These are phyloP conservation scores for Penicillium cinerascens DNA, from an alignment of 495 filamentous ascomycete species.

Conservation along the genomic window DNA sequence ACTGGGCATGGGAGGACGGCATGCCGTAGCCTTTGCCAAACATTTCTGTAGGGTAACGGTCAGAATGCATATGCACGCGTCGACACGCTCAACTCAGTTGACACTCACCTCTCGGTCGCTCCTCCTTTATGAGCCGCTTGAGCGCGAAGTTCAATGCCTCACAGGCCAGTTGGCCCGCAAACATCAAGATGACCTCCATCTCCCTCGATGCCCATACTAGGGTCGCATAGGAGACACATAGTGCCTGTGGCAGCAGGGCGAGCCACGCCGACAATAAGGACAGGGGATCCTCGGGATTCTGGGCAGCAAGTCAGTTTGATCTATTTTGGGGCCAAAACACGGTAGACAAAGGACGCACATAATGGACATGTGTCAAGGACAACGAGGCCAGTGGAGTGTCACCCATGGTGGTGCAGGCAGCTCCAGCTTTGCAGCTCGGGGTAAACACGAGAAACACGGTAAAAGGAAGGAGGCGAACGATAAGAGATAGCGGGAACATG, in stretches of 20 bases:
- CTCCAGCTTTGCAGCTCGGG: not conserved
- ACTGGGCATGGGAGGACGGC: slow-evolving; percentile 98
- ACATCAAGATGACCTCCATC: slow-evolving; percentile 85
- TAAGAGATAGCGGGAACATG: slow-evolving; percentile 25
- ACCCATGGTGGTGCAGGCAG: slow-evolving; percentile 42
- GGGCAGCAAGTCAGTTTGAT: slow-evolving; percentile 16
- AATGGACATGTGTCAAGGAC: slow-evolving; percentile 93
- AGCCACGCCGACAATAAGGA: slow-evolving; percentile 90
- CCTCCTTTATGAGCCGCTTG: slow-evolving; percentile 88
- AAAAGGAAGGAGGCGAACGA: not conserved
- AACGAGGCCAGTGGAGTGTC: slow-evolving; percentile 79
- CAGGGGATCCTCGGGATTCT: slow-evolving; percentile 84
- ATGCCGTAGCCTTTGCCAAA: slow-evolving; percentile 95
- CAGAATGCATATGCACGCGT: not conserved
- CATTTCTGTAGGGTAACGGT: slow-evolving; percentile 52
- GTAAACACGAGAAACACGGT: not conserved
- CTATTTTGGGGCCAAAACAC: not conserved
- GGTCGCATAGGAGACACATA: slow-evolving; percentile 85
- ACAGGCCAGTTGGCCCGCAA: slow-evolving; percentile 86
- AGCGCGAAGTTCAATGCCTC: slow-evolving; percentile 89
- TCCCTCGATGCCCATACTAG: slow-evolving; percentile 88
- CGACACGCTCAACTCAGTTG: not conserved
- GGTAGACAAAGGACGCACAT: slow-evolving; percentile 52
- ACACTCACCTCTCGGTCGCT: slow-evolving; percentile 68
- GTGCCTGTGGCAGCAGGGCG: slow-evolving; percentile 84